Base-by-base conservation (phyloP, 176 grass and related monocot species). In the Chrysopogon serrulatus region DNA sequence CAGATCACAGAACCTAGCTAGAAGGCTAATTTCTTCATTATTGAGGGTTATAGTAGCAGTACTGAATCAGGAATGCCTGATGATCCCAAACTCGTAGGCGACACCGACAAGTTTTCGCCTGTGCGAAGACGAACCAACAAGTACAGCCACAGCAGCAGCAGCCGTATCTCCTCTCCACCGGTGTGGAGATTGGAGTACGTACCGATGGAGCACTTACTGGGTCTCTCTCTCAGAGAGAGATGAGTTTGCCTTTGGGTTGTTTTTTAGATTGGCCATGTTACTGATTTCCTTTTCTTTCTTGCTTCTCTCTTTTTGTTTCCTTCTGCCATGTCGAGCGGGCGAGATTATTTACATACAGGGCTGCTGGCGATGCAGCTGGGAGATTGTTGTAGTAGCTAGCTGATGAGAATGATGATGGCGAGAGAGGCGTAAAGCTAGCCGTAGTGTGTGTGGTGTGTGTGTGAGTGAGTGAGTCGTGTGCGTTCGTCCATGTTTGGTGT, bases 201-300 rank as follows among this genome's bases (percentile, higher is more conserved):
- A 6, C 14, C 14, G 39, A 21, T 3, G 2, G 77, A 42, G 40
- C 19, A 48, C 47, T 66, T 36, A 37, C 23, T 32, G 77, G 34
- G 1, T 71, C n/a, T 71, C 13, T 68, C 23, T 80, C 62, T 47
- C 44, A 14, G 10, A n/a, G 53, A 4, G 19, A 27, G 31, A 9
- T 59, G 21, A 31, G 63, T 68, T 21, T 10, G 21, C 21, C 51
- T 57, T 57, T 57, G n/a, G n/a, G 10, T 78, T 78, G 69, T 81
- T 81, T 47, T 8, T 68, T 56, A 69, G 45, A 73, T 70, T 81
- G 45, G 65, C 10, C 64, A 81, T 81, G 63, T 54, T 19, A 32
- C 79, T 81, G 65, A 81, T 81, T 82, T 70, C 73, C 65, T 91
- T 85, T 85, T 56, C 60, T 86, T 68, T 85, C 79, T 53, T 70